A percentile compares a stretch with the other conserved stretches of the same genome.
These are phyloP conservation scores for Leishmania gerbilli DNA, from an alignment of 208 protist species.

Conservation along the genomic window DNA sequence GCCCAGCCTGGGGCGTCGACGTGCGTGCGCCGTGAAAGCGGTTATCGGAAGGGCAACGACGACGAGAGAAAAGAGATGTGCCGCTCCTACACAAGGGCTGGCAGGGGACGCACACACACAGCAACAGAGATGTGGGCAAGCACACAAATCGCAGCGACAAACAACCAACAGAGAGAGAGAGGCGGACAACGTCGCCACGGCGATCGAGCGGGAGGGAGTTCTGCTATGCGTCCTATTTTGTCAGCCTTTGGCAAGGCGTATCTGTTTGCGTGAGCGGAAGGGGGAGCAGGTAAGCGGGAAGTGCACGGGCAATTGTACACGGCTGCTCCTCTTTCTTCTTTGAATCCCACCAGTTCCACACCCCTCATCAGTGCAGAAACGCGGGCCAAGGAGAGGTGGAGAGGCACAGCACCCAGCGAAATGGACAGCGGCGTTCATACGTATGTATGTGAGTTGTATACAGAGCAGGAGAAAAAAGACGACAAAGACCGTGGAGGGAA, in stretches of 20 bases:
- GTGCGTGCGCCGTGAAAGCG: too few relatives aligned
- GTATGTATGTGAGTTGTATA: background rate
- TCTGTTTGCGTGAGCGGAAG: background rate
- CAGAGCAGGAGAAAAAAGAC: background rate
- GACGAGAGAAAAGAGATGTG: background rate
- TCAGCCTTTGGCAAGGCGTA: background rate
- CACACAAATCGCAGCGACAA: background rate
- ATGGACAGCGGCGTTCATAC: background rate
- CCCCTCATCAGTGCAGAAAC: background rate
- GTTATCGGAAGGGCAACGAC: background rate
- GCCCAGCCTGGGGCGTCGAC: background rate
- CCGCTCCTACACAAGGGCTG: background rate
- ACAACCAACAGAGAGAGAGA: background rate
- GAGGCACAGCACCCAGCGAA: background rate
- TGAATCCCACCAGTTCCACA: background rate
- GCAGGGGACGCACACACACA: background rate
- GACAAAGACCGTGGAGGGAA: background rate
- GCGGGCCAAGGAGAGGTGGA: background rate
- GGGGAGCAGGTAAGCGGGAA: background rate
- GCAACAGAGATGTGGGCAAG: background rate
- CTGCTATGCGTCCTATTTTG: background rate
- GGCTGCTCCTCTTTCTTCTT: background rate
- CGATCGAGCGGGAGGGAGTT: background rate
- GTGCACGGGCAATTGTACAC: background rate
- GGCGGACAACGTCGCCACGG: too few relatives aligned